Evolutionary conservation across 805 yeast species (phyloP), one percentile per base, ranked within the genome.

Genomic region (Suhomyces emberorum): DNA sequence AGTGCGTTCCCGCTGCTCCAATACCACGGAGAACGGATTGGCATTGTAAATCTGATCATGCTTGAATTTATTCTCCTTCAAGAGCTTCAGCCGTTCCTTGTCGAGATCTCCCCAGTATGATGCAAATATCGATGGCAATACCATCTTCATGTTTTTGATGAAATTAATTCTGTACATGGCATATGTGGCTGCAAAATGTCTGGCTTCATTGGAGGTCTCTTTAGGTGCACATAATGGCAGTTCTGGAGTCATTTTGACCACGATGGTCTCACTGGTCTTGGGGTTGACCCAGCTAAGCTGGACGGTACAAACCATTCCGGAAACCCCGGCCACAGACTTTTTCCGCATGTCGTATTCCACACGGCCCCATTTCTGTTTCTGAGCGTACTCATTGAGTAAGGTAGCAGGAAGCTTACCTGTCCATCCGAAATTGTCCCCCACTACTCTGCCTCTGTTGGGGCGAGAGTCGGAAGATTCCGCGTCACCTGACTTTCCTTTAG

Each of bases 341-440:
- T 60, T 54, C 29, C 63, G 72, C 84, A 83, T 81, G 32, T 85
- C 89, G 47, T 87, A 86, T 15, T 74, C 80, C 3, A 87, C 95
- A 46, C 81, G 82, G 40, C 81, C 83, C 98, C 98, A 91, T 59
- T 88, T 87, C 41, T 76, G 79, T 55, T 82, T 84, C 56, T 87
- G 96, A 44, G 93, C 84, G 45, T 80, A 82, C 52, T 91, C 98
- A 51, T 87, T 87, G 4, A 91, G 70, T 12, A 91, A 60, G 0
- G 93, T 80, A 2, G 85, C 88, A 0, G 98, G 98, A 11, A 91
- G 67, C 51, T 91, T 91, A 1, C 98, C 98, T 0, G 96, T 88
- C 96, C 96, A 88, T 19, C 91, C 87, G 30, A 80, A 65, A 24
- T 83, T 74, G 11, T 83, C 81, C 10, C 71, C 72, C 20, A 69